phyloP scores from a whole-genome alignment of 257 asterid genomes.

The Primulina huaijiensis region DNA sequence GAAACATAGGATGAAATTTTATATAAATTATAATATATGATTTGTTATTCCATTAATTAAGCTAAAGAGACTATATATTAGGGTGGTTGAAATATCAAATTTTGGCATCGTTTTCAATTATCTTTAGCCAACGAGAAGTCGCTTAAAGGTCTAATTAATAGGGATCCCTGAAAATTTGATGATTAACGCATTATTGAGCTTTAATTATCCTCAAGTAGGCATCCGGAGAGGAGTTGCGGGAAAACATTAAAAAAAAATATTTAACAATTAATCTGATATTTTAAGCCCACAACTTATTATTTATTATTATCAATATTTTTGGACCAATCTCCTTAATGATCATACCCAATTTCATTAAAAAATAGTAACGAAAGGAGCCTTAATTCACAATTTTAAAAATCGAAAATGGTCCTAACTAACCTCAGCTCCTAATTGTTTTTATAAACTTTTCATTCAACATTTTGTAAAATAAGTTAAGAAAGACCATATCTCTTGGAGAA shows the following conservation, averaged over 20 bases:
- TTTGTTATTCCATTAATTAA: not conserved
- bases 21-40: too few relatives aligned
- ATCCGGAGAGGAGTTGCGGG: not conserved
- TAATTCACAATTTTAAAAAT: too few relatives aligned
- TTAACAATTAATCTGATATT: not conserved
- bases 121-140: not conserved
- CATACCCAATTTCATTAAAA: not conserved
- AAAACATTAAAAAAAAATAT: too few relatives aligned
- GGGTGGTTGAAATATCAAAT: not conserved
- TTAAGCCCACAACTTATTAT: not conserved
- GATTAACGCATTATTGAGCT: not conserved
- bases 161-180: not conserved
- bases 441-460: not conserved
- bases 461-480: constrained; percentile 15
- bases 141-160: not conserved
- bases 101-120: not conserved
- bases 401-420: not conserved
- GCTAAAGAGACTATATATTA: not conserved
- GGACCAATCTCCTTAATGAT: not conserved
- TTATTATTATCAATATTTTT: too few relatives aligned
- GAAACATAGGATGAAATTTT: too few relatives aligned
- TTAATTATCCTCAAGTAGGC: not conserved
- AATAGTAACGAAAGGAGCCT: not conserved
- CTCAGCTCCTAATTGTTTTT: not conserved
- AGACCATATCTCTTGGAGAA: constrained; percentile 23